A percentile compares a stretch with the other conserved stretches of the same genome.
Evolutionary conservation across 2,329 filamentous ascomycete species (phyloP).

Genomic region (Metarhizium guizhouense): DNA sequence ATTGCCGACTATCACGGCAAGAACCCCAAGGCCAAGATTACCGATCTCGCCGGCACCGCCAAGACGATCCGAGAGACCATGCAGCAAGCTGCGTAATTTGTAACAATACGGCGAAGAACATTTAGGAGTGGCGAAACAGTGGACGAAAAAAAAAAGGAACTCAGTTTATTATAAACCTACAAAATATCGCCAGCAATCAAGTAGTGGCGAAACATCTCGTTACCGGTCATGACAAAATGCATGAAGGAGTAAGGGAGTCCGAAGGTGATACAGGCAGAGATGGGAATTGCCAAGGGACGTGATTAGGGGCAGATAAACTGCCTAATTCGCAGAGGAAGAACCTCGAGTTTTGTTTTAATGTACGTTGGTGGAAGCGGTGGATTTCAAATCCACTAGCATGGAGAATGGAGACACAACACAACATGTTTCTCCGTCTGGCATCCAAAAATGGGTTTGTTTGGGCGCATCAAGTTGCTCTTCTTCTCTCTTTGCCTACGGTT

Average conservation of each 20-base stretch:
- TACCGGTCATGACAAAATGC: background rate
- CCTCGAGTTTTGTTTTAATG: background rate
- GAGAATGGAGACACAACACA: background rate
- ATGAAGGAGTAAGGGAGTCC: background rate
- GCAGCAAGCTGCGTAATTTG: conserved; percentile 8
- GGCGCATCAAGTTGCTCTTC: background rate
- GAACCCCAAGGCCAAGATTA: conserved; percentile 45
- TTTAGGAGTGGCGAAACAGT: background rate
- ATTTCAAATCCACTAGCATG: background rate
- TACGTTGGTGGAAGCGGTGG: background rate
- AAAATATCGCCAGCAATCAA: background rate
- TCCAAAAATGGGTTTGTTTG: background rate
- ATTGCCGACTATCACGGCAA: conserved; percentile 88
- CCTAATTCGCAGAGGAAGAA: background rate
- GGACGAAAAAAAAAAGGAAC: conserved; percentile 1
- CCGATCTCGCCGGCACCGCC: conserved; percentile 69
- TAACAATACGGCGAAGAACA: background rate
- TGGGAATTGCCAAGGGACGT: background rate
- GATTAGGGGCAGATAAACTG: background rate
- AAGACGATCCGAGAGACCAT: conserved; percentile 15
- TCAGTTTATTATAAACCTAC: background rate
- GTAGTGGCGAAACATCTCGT: background rate
- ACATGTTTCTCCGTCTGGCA: background rate
- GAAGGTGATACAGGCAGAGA: background rate
- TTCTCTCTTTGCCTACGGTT: background rate